These are phyloP conservation scores for Nakazawaea wickerhamii DNA, from an alignment of 805 yeast species.

Conservation along the genomic window DNA sequence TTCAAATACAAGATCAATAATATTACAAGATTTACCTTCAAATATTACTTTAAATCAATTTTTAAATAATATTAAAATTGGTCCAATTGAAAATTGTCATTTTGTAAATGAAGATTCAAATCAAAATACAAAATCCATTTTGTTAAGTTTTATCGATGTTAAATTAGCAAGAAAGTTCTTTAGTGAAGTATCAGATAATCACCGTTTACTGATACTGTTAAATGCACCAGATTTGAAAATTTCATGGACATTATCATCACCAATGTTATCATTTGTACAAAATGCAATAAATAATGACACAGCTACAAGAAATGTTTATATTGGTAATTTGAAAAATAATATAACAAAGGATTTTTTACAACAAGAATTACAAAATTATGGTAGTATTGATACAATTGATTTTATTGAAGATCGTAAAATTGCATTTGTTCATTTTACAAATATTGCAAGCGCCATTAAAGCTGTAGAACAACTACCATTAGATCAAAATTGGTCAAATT, in stretches of 20 bases:
- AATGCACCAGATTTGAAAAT: constrained; percentile 34
- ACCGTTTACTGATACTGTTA: constrained; percentile 23
- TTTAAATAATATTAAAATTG: constrained; percentile 44
- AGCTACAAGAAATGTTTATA: constrained; percentile 23
- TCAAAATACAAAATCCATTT: constrained; percentile 17
- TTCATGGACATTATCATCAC: constrained; percentile 22
- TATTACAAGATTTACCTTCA: constrained; percentile 19
- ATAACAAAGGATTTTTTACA: constrained; percentile 20
- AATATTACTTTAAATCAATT: constrained; percentile 23
- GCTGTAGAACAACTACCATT: constrained; percentile 32
- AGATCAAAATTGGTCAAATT: constrained; percentile 20
- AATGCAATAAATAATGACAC: constrained; percentile 25
- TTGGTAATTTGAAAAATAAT: constrained; percentile 21
- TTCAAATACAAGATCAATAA: constrained; percentile 22
- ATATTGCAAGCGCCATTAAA: constrained; percentile 41
- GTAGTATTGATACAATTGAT: constrained; percentile 34
- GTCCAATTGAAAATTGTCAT: constrained; percentile 58
- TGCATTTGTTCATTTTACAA: constrained; percentile 34
- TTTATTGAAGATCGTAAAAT: constrained; percentile 19
- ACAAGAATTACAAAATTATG: constrained; percentile 32
- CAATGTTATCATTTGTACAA: constrained; percentile 21
- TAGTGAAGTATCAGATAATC: constrained; percentile 12
- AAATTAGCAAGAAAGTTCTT: constrained; percentile 20
- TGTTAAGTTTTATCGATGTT: constrained; percentile 23
- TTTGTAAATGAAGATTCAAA: constrained; percentile 27